A percentile compares a stretch with the other conserved stretches of the same genome.
phyloP scores from a whole-genome alignment of 2,329 filamentous ascomycete genomes.

The Venturia aucupariae region DNA sequence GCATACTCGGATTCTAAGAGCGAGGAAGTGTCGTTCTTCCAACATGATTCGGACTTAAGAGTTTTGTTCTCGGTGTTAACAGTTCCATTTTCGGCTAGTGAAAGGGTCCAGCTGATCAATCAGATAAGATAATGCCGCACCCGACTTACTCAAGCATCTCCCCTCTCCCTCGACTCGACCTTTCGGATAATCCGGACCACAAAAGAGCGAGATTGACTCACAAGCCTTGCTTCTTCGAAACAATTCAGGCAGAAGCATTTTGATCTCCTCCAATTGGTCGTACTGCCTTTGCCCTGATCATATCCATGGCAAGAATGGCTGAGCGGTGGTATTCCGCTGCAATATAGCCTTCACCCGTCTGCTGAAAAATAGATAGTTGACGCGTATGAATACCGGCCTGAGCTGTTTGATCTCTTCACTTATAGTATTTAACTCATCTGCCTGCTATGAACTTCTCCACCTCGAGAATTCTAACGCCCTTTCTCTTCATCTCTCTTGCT shows the following conservation, averaged over 20 bases:
- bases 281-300: not conserved
- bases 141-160: not conserved
- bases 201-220: not conserved
- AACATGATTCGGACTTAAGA: too few species aligned
- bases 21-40: not conserved
- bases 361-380: not conserved
- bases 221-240: not conserved
- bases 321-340: not conserved
- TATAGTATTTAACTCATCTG: not conserved
- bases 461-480: not conserved
- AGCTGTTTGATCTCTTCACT: not conserved
- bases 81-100: not conserved
- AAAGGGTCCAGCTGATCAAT: slow-evolving; percentile 5
- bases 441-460: not conserved
- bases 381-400: not conserved
- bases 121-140: slow-evolving; percentile 10
- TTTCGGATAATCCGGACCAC: not conserved
- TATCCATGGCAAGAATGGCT: not conserved
- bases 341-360: not conserved
- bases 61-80: not conserved
- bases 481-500: slow-evolving; percentile 1
- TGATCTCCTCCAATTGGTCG: not conserved
- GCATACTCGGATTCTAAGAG: too few species aligned
- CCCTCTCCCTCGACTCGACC: not conserved
- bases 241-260: not conserved